Conservation (phyloP, 306 rosid species). For the Cucumis cinereus region DNA sequence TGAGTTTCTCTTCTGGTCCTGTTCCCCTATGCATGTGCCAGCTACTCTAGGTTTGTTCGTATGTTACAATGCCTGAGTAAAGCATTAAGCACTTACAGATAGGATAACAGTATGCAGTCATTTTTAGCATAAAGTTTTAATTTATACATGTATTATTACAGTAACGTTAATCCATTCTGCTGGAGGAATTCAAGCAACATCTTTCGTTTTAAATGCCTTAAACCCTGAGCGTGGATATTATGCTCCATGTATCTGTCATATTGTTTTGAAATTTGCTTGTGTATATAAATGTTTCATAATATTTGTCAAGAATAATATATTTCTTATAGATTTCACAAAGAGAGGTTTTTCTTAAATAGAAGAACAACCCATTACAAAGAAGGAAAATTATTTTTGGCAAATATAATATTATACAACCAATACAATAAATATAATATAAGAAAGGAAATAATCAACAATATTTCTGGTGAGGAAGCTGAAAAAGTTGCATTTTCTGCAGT, state of each 20-base stretch:
- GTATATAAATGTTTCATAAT: neutral
- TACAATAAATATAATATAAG: too few species aligned
- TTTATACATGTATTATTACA: neutral
- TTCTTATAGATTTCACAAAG: too few species aligned
- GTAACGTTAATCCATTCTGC: neutral
- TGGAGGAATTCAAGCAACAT: neutral
- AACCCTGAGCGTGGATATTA: neutral
- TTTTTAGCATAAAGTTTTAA: neutral
- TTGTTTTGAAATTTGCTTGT: neutral
- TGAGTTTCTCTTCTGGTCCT: conserved; percentile 11
- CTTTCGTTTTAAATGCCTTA: neutral
- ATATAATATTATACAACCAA: too few species aligned
- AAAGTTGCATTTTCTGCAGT: neutral
- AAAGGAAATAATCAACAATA: too few species aligned
- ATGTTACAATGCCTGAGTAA: neutral
- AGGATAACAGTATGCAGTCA: neutral
- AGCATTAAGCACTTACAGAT: neutral
- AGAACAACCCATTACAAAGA: too few species aligned
- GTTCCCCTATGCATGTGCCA: neutral
- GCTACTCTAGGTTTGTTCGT: conserved; percentile 1
- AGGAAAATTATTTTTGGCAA: too few species aligned
- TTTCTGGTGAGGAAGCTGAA: neutral
- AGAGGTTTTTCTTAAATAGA: too few species aligned
- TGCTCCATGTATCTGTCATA: neutral
- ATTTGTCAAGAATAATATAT: too few species aligned